Base-by-base conservation (phyloP, 2,329 filamentous ascomycete species). In the Trichoderma simmonsii region DNA sequence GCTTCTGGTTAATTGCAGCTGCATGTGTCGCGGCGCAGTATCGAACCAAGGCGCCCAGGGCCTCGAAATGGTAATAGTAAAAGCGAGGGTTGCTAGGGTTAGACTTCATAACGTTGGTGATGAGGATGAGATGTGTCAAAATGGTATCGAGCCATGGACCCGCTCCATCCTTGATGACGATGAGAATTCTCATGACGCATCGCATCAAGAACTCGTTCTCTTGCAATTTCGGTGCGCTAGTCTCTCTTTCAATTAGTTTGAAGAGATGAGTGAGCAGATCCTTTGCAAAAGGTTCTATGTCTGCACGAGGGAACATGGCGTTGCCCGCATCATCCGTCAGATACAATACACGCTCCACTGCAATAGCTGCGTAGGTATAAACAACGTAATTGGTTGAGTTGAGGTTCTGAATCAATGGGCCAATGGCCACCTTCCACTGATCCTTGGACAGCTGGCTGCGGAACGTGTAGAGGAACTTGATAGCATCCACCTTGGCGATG, bases 191-290 rank as follows among this genome's bases (percentile, higher is more conserved):
- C 96, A 99, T 99, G 71, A 98, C 94, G 78, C 96, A 99, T 77
- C 94, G 93, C 95, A 99, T 98, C 78, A 99, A 82, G 81, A 98
- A 99, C 80, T 99, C 96, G 79, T 99, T 99, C 82, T 99, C 96
- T 79, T 99, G 96, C 73, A 99, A 90, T 86, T 98, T 99, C 75
- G 95, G 90, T 1, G 97, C 92, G 12, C 92, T 91, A 4, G 87
- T 86, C 77, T 97, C 92, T 79, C 92, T 93, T 79, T 97, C 93
- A 75, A 99, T 94, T 67, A 99, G 87, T 75, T 91, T 91, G 86
- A 99, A 98, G 14, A 99, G 86, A 78, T 98, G 95, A 69, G 93
- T 88, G 24, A 98, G 85, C 2, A 99, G 88, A 76, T 97, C 94
- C 80, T 94, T 95, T 28, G 95, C 90, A 73, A 96, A 89, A 0